Evolutionary conservation across 1,284 basidiomycete species (phyloP).

Genomic region (Sanghuangporus baumii): DNA sequence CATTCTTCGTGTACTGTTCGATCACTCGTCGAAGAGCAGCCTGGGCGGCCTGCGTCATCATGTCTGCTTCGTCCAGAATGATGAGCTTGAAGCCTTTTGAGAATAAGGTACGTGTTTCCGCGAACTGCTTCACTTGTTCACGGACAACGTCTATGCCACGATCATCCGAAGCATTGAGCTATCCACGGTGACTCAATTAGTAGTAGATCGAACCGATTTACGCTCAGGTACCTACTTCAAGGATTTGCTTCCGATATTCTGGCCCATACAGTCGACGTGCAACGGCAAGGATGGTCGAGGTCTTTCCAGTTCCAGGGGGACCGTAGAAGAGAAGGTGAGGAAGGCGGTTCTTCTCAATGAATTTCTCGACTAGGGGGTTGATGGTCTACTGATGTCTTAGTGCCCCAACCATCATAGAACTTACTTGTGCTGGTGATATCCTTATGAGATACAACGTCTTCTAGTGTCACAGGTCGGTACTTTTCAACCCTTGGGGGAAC

Average conservation of each 20-base stretch:
- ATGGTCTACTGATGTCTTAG: slow-evolving; percentile 10
- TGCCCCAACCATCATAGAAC: slow-evolving; percentile 25
- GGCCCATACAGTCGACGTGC: slow-evolving; percentile 89
- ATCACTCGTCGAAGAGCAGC: slow-evolving; percentile 95
- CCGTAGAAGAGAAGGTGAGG: slow-evolving; percentile 98
- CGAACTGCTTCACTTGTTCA: slow-evolving; percentile 98
- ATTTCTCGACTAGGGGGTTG: slow-evolving; percentile 77
- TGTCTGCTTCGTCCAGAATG: slow-evolving; percentile 97
- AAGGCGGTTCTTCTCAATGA: slow-evolving; percentile 91
- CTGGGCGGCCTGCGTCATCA: slow-evolving; percentile 99
- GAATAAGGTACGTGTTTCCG: slow-evolving; percentile 89
- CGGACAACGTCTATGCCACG: slow-evolving; percentile 97
- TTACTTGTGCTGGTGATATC: slow-evolving; percentile 90
- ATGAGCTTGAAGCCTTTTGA: slow-evolving; percentile 96
- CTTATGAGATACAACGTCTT: slow-evolving; percentile 92
- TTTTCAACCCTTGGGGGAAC: slow-evolving; percentile 80
- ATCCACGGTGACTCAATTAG: not conserved
- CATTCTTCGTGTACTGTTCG: slow-evolving; percentile 98
- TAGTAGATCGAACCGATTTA: not conserved
- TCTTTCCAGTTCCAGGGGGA: slow-evolving; percentile 97
- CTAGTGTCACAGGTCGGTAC: slow-evolving; percentile 82
- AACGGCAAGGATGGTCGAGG: slow-evolving; percentile 95
- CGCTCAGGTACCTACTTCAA: slow-evolving; percentile 63
- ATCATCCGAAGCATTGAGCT: slow-evolving; percentile 97
- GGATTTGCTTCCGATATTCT: slow-evolving; percentile 83